Base-by-base conservation (phyloP, 768 basidiomycete genomes). In the Leccinum subtestaceum region DNA sequence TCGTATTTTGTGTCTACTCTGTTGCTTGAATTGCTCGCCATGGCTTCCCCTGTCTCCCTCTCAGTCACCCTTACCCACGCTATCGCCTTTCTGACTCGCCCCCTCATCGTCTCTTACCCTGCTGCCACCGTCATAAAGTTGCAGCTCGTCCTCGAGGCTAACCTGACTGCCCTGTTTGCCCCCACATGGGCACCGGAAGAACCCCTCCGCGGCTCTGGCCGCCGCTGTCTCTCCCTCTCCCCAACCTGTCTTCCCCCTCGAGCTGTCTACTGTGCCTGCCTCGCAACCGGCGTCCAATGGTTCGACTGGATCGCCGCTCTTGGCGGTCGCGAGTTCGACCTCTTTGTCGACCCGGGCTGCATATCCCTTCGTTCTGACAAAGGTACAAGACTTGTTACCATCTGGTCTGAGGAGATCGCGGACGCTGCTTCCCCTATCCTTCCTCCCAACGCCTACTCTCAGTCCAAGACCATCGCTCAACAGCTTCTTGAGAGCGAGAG, bases 321-420 rank as follows among this genome's bases (percentile, higher is more conserved):
- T 49, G 89, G 90, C 11, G 80, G 82, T 63, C 74, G 76, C 58
- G 87, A 88, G 74, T 86, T 92, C 68, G 90, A 92, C 72, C 81
- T 93, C 60, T 87, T 89, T 73, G 81, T 91, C 65, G 88, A 92
- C 71, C 91, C 91, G 62, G 90, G 89, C 60, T 85, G 83, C 70
- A 83, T 93, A 63, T 86, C 86, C 59, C 75, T 89, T 62, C 88
- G 87, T 60, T 78, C 81, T 68, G 80, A 78, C 53, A 77, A 70
- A 59, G 67, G 70, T 29, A 71, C 76, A 56, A 78, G 80, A 67
- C 77, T 84, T 57, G 70, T 84, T 67, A 87, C 83, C 54, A 69
- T 92, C 66, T 92, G 90, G 90, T 81, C 85, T 4, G 85, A 85
- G 57, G 80, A 83, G 63, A 64, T 77, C 52, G 70, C 74, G 31